These are phyloP conservation scores for Euclidium syriacum DNA, from an alignment of 345 rosid genomes.

Conservation along the genomic window DNA sequence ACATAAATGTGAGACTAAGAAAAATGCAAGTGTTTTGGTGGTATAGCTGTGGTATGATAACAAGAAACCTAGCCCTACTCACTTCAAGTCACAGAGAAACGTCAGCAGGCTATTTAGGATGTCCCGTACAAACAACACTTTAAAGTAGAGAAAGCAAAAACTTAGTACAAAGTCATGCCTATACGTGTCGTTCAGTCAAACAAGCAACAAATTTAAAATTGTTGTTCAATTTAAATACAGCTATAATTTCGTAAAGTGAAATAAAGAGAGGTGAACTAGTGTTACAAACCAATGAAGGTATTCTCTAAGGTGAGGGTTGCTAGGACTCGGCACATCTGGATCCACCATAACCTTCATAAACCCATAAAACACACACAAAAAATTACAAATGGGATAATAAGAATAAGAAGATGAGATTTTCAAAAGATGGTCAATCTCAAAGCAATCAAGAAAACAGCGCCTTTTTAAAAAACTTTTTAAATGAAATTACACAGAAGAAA, in stretches of 20 bases:
- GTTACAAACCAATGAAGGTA: slow-evolving; percentile 34
- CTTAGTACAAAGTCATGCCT: slow-evolving; percentile 3
- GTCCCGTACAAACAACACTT: slow-evolving; percentile 8
- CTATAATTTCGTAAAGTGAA: not conserved
- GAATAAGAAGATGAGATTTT: not conserved
- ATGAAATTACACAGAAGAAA: not conserved
- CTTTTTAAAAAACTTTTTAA: not conserved
- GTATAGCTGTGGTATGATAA: slow-evolving; percentile 8
- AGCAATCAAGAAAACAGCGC: slow-evolving; percentile 8
- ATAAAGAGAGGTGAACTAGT: not conserved
- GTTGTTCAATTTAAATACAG: no score
- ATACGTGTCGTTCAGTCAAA: not conserved
- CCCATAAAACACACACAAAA: not conserved
- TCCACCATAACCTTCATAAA: slow-evolving; percentile 37
- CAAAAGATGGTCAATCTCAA: not conserved
- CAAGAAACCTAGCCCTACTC: not conserved
- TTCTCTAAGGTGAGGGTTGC: slow-evolving; percentile 35
- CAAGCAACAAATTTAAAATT: not conserved
- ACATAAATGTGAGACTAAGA: not conserved
- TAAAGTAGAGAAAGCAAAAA: slow-evolving; percentile 6
- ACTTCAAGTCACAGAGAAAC: not conserved
- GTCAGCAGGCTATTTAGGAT: not conserved
- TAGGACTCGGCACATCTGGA: slow-evolving; percentile 39
- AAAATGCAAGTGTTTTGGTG: not conserved
- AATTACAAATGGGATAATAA: not conserved